These are phyloP conservation scores for Melaleuca alternifolia DNA, from an alignment of 345 rosid species.

Conservation along the genomic window DNA sequence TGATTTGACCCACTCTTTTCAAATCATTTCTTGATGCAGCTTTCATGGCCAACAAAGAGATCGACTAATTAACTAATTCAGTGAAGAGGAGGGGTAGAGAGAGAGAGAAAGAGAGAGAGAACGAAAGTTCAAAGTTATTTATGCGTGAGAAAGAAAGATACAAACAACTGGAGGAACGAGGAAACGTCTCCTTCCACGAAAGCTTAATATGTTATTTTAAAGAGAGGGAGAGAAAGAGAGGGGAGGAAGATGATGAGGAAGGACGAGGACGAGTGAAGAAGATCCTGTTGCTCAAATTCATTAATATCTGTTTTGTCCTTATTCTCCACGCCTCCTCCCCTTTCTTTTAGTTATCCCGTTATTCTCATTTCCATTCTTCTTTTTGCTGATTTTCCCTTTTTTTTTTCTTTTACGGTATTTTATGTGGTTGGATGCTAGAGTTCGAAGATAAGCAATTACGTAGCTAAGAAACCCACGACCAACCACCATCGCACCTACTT, in stretches of 20 bases:
- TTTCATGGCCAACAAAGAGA: background rate
- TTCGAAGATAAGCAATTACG: conserved; percentile 55
- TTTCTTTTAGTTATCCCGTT: conserved; percentile 21
- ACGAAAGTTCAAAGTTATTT: background rate
- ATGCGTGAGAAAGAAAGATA: conserved; percentile 42
- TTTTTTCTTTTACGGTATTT: background rate
- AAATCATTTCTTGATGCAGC: conserved; percentile 29
- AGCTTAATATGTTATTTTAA: background rate
- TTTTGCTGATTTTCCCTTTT: background rate
- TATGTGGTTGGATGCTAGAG: conserved; percentile 35
- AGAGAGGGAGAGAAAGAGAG: conserved; percentile 1
- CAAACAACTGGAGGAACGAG: conserved; percentile 69
- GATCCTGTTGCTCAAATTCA: background rate
- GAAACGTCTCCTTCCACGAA: conserved; percentile 70
- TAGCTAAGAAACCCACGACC: conserved; percentile 21
- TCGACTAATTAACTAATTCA: background rate
- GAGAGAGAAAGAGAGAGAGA: background rate
- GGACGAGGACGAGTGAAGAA: background rate
- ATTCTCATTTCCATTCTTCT: background rate
- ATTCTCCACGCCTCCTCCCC: background rate
- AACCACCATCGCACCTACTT: conserved; percentile 40
- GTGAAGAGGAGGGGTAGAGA: background rate
- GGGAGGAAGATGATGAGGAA: conserved; percentile 24
- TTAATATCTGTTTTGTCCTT: background rate
- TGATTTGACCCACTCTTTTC: conserved; percentile 32